Evolutionary conservation across 2,329 filamentous ascomycete genomes (phyloP), one percentile per base, ranked within the genome.

Genomic region (Penicillium sp.): DNA sequence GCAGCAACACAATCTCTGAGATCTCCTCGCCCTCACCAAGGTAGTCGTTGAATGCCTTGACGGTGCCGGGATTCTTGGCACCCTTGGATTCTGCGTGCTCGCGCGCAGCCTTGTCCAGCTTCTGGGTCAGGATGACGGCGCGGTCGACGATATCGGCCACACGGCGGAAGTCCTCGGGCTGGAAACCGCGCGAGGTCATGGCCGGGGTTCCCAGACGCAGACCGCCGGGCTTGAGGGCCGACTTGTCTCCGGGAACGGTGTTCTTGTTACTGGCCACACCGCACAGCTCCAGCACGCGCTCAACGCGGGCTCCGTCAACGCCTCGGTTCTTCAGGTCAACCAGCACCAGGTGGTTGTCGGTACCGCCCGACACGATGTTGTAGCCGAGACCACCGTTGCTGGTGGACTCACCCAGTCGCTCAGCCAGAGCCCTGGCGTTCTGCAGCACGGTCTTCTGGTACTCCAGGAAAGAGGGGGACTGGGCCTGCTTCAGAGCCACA

Each of bases 221-320:
- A 58, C 94, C 94, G 61, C 92, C 92, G 13, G 94, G 94, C 58
- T 92, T 90, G 68, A 99, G 83, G 1, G 94, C 94, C 0, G 91
- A 96, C 69, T 87, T 90, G 76, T 99, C 94, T 39, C 92, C 94
- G 1, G 94, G 94, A 0, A 96, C 92, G 7, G 94, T 96, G 78
- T 99, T 99, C 82, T 99, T 99, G 81, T 99, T 99, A 70, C 89
- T 88, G n/a, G 94, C 94, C 46, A 97, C 92, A 64, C 92, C 92
- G 60, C 95, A 90, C 42, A 95, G 84, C 72, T 96, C 92, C 22
- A 96, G 82, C 14, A 96, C 86, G 42, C 90, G 86, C 78, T 96
- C 92, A 13, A 96, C 90, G 47, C 92, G 87, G 22, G 94, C 94
- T 67, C 94, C 94, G 67, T 99, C 94, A 16, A 99, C 85, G 58